Conservation (phyloP, 176 grass and related monocot species). For the Zizania latifolia region DNA sequence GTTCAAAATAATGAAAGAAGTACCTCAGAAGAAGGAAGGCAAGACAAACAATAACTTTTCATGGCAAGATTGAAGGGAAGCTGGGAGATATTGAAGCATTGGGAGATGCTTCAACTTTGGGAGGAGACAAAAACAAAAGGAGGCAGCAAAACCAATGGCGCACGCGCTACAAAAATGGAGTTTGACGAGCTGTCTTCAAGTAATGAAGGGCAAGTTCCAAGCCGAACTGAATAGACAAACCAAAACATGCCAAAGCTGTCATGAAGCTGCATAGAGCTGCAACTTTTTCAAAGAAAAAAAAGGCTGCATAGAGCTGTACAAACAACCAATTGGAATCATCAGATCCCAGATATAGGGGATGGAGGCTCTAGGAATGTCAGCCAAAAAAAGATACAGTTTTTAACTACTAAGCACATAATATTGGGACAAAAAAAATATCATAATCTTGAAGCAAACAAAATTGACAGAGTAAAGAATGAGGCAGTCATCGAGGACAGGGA, state of each 20-base stretch:
- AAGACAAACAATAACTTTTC: background rate
- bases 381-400: no score
- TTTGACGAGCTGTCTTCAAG: conserved; percentile 31
- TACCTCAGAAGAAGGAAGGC: background rate
- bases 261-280: background rate
- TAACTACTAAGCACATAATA: background rate
- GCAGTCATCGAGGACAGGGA: no score
- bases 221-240: conserved; percentile 11
- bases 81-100: background rate
- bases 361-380: conserved; percentile 24
- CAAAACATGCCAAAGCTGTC: conserved; percentile 14
- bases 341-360: background rate
- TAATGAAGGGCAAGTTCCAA: background rate
- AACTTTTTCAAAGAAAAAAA: no score
- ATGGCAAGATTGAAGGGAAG: background rate
- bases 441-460: no score
- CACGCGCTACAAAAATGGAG: background rate
- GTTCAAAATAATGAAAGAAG: background rate
- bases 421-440: no score
- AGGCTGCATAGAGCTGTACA: background rate
- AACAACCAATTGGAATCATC: conserved; percentile 11
- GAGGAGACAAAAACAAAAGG: background rate
- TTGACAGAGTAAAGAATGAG: no score
- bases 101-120: background rate
- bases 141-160: background rate